These are phyloP conservation scores for Taphrina flavorubra DNA, from an alignment of 1,139 yeast species.

Conservation along the genomic window DNA sequence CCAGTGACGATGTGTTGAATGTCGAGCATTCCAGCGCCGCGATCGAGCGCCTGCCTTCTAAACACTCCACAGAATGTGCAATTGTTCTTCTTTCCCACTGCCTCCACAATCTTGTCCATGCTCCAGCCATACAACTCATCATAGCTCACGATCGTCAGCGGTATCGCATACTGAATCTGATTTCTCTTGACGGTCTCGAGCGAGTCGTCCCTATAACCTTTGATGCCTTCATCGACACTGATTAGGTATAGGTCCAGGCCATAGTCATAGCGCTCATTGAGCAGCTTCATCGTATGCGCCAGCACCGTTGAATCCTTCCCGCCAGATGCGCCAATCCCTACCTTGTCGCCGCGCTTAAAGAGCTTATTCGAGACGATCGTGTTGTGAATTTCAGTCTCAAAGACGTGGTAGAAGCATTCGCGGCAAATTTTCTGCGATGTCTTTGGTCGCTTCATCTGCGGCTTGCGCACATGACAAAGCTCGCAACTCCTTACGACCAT, in stretches of 20 bases:
- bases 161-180: conserved; percentile 84
- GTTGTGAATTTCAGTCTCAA: conserved; percentile 94
- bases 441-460: conserved; percentile 89
- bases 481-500: conserved; percentile 62
- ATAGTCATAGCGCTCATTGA: conserved; percentile 86
- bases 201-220: conserved; percentile 96
- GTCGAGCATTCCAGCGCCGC: conserved; percentile 90
- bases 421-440: conserved; percentile 91
- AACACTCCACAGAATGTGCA: conserved; percentile 98
- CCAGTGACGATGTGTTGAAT: conserved; percentile 95
- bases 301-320: conserved; percentile 97
- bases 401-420: conserved; percentile 83
- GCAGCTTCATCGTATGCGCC: conserved; percentile 82
- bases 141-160: conserved; percentile 86
- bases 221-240: conserved; percentile 95
- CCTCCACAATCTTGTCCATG: conserved; percentile 96
- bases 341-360: conserved; percentile 78
- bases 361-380: conserved; percentile 75
- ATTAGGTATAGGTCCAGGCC: conserved; percentile 81
- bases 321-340: conserved; percentile 98
- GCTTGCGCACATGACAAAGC: conserved; percentile 81
- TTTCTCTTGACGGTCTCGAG: conserved; percentile 95
- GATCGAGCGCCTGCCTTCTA: conserved; percentile 91
- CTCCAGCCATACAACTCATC: conserved; percentile 91
- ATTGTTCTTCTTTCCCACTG: conserved; percentile 91